These are phyloP conservation scores for Pseudogymnoascus sp. DNA, from an alignment of 2,329 filamentous ascomycete species.

Conservation along the genomic window DNA sequence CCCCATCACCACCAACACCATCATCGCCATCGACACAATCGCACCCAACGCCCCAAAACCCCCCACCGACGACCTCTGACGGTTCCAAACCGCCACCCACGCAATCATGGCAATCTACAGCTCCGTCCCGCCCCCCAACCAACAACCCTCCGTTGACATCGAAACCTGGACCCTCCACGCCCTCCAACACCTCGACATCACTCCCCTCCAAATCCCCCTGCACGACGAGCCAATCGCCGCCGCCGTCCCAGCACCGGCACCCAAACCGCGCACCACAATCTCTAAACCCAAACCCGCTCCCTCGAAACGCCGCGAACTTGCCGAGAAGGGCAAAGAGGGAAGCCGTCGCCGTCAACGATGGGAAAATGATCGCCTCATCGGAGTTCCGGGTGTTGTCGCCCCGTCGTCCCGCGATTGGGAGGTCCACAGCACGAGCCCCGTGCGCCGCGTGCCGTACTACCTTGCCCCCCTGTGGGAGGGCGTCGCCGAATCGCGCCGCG, in stretches of 20 bases:
- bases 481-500: conserved; percentile 44
- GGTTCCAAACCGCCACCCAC: background rate
- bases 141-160: conserved; percentile 42
- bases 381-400: conserved; percentile 78
- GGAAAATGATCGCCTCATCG: conserved; percentile 89
- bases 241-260: conserved; percentile 56
- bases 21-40: background rate
- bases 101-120: conserved; percentile 43
- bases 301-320: conserved; percentile 49
- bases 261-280: conserved; percentile 48
- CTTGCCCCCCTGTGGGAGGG: conserved; percentile 80
- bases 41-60: background rate
- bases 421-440: conserved; percentile 70
- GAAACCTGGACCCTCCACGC: conserved; percentile 59
- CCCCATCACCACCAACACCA: background rate
- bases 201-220: conserved; percentile 12
- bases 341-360: conserved; percentile 77
- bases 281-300: conserved; percentile 22
- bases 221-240: conserved; percentile 27
- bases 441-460: conserved; percentile 77
- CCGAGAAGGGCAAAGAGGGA: conserved; percentile 86
- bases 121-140: conserved; percentile 43
- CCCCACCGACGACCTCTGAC: background rate
- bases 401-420: conserved; percentile 78
- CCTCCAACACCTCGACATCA: conserved; percentile 30